Conservation (phyloP, 2,329 filamentous ascomycete genomes). For the Phialophora macrospora region DNA sequence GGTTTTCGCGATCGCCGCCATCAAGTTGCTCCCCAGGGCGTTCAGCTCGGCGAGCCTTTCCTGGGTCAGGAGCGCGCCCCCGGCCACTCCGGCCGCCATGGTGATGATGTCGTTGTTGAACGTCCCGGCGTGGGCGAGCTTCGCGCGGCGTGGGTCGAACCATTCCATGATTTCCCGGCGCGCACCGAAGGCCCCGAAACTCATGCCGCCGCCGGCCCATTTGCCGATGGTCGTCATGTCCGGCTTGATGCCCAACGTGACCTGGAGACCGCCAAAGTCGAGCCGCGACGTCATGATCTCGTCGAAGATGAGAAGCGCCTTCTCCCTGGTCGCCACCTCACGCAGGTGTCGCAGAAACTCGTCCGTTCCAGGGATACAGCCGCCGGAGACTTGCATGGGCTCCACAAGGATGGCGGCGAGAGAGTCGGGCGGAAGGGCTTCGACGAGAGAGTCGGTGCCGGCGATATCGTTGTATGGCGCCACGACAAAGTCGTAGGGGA, state of each 20-base stretch:
- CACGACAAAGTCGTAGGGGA: constrained; percentile 63
- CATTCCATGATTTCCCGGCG: constrained; percentile 61
- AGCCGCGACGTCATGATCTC: constrained; percentile 73
- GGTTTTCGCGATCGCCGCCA: neutral
- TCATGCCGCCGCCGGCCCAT: constrained; percentile 68
- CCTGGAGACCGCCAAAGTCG: constrained; percentile 53
- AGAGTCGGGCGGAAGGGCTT: constrained; percentile 44
- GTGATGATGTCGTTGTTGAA: constrained; percentile 70
- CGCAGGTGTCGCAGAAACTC: constrained; percentile 61
- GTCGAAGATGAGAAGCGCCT: constrained; percentile 68
- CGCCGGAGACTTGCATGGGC: constrained; percentile 67
- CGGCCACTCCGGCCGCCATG: constrained; percentile 60
- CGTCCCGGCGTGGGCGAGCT: constrained; percentile 63
- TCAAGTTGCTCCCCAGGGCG: constrained; percentile 33
- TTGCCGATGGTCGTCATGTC: constrained; percentile 70
- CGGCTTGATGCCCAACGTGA: constrained; percentile 50
- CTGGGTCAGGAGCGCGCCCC: constrained; percentile 37
- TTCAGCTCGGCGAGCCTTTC: constrained; percentile 39
- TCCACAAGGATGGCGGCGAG: constrained; percentile 69
- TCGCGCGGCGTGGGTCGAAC: constrained; percentile 55
- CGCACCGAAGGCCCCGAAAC: constrained; percentile 71
- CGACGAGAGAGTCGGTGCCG: constrained; percentile 53
- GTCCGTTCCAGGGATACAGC: constrained; percentile 57
- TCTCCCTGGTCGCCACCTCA: constrained; percentile 53
- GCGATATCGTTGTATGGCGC: constrained; percentile 66